These are phyloP conservation scores for Ochromonadaceae sp. DNA, from an alignment of 352 stramenopile species.

Conservation along the genomic window DNA sequence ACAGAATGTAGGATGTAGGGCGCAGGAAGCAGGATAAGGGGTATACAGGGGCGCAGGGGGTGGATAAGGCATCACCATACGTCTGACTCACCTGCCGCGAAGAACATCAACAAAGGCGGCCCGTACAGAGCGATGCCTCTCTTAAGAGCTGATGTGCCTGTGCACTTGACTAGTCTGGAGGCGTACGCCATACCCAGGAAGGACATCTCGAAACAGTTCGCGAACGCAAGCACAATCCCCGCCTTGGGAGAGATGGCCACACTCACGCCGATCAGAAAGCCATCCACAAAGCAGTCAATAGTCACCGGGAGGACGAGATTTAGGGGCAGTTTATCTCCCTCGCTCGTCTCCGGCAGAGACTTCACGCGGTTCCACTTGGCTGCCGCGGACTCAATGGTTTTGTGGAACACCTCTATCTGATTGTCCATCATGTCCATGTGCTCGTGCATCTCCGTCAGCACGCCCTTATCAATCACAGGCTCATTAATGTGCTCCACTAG, in stretches of 20 bases:
- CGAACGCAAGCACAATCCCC: background rate
- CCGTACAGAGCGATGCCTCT: background rate
- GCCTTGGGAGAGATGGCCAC: background rate
- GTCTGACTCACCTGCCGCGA: too few relatives aligned
- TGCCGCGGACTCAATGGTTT: background rate
- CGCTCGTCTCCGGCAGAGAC: background rate
- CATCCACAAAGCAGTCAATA: constrained; percentile 8
- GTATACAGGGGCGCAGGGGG: too few relatives aligned
- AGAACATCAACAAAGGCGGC: constrained; percentile 5
- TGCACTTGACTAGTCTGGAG: background rate
- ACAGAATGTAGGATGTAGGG: too few relatives aligned
- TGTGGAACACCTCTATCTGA: background rate
- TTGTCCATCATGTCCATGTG: constrained; percentile 5
- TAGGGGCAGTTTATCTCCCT: background rate
- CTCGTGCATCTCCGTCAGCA: background rate
- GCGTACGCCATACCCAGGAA: constrained; percentile 9
- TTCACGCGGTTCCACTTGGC: background rate
- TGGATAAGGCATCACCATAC: too few relatives aligned
- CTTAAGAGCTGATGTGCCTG: background rate
- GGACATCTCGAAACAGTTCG: constrained; percentile 8
- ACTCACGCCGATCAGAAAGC: background rate
- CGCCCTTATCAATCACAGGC: background rate
- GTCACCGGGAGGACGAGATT: background rate
- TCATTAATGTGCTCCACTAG: constrained; percentile 6
- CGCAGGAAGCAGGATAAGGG: too few relatives aligned